A percentile compares a stretch with the other conserved stretches of the same genome.
Evolutionary conservation across 164 flowering plant genomes (phyloP).

Genomic region (Vitis amurensis): DNA sequence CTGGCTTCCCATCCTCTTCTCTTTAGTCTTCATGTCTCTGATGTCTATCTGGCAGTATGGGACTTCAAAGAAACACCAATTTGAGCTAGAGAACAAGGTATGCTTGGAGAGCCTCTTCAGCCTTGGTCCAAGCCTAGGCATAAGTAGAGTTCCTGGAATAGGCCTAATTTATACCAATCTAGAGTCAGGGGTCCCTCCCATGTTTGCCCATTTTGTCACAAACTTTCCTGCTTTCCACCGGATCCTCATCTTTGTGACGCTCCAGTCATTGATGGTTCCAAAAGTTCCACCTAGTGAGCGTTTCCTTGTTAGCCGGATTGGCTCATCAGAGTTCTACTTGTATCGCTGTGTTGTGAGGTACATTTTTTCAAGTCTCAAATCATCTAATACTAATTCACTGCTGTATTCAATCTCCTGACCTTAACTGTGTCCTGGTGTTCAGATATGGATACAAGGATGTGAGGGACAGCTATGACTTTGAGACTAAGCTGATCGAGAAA

Average conservation of each 20-base stretch:
- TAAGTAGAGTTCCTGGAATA: constrained; percentile 3
- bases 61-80: neutral
- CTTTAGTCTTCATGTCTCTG: constrained; percentile 39
- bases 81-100: constrained; percentile 4
- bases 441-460: constrained; percentile 46
- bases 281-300: constrained; percentile 1
- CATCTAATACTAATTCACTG: too few species aligned
- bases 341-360: neutral
- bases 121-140: constrained; percentile 3
- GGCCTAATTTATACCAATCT: constrained; percentile 5
- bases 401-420: too few species aligned
- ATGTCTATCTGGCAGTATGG: constrained; percentile 10
- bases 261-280: constrained; percentile 4
- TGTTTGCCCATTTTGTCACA: constrained; percentile 5
- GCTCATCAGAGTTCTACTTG: neutral
- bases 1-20: constrained; percentile 44
- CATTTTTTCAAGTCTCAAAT: too few species aligned
- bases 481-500: constrained; percentile 33
- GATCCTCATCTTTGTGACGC: neutral
- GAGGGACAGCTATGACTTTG: constrained; percentile 34
- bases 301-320: constrained; percentile 1
- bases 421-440: neutral
- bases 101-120: neutral
- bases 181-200: constrained; percentile 2
- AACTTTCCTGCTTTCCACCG: constrained; percentile 9